Evolutionary conservation across 2,329 filamentous ascomycete genomes (phyloP), one percentile per base, ranked within the genome.

Genomic region (Cyphellophora attinorum): DNA sequence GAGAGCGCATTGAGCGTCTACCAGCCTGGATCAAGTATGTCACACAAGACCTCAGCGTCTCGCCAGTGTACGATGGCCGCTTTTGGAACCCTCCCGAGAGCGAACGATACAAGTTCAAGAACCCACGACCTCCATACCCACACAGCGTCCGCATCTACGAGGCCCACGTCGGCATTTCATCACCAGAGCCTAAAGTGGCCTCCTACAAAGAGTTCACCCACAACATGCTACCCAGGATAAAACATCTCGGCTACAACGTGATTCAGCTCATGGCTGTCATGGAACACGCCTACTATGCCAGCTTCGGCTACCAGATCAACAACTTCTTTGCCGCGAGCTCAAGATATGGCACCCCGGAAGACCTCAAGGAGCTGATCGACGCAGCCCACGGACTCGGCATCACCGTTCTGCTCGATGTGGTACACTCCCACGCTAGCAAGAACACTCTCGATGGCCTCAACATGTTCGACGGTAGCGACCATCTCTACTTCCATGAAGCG

Each of bases 261-360:
- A 96, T 98, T 48, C 91, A 98, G 58, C 70, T 98, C 45, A 98
- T 98, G 91, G 91, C 91, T 29, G 72, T 98, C 54, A 98, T 98
- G 89, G 91, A 98, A 57, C 91, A 98, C 61, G 91, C 91, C 32
- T 98, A 98, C 69, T 98, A 98, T 58, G 91, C 91, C 51, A 96
- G 89, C 54, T 98, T 98, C 52, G 91, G 91, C 30, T 98, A 98
- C 60, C 91, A 98, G 61, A 77, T 98, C 63, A 98, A 96, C 67
- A 95, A 83, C 61, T 98, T 98, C 69, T 98, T 96, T 52, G 91
- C 91, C 17, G 88, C 89, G 10, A 95, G 88, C 60, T 96, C 89
- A 59, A 79, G 91, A 43, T 98, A 94, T 54, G 91, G 91, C 27
- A 74, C 79, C 1, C 91, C 91, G 0, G 91, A 98, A 53, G 91